Conservation (phyloP, 75 land plant species). For the Larix kaempferi region DNA sequence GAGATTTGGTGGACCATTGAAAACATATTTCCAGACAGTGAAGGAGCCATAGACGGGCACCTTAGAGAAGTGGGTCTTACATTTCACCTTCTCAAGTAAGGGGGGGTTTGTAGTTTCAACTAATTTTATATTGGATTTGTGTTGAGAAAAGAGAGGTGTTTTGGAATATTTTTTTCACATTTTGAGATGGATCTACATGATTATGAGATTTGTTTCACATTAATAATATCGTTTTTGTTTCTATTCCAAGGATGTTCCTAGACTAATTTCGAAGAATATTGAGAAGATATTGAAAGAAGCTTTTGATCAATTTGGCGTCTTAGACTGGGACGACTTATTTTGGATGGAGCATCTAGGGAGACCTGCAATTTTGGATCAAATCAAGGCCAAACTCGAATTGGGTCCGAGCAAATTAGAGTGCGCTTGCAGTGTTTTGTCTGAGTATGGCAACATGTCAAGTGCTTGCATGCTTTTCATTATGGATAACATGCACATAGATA, state of each 20-base stretch:
- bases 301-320: not conserved
- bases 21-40: conserved; percentile 35
- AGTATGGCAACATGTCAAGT: conserved; percentile 44
- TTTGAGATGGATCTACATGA: no score
- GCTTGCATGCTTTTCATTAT: conserved; percentile 42
- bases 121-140: no score
- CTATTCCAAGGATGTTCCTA: not conserved
- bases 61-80: conserved; percentile 39
- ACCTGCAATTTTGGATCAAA: conserved; percentile 26
- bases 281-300: not conserved
- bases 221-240: no score
- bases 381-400: conserved; percentile 16
- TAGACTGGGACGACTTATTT: conserved; percentile 12
- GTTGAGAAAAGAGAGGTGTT: no score
- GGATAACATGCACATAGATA: no score
- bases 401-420: conserved; percentile 29
- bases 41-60: conserved; percentile 31
- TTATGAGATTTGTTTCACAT: no score
- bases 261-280: not conserved
- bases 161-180: no score
- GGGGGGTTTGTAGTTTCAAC: no score
- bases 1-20: conserved; percentile 25
- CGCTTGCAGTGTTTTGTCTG: conserved; percentile 36
- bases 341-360: conserved; percentile 41
- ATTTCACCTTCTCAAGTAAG: conserved; percentile 6